Base-by-base conservation (phyloP, 306 rosid species). In the Gillenia trifoliata region DNA sequence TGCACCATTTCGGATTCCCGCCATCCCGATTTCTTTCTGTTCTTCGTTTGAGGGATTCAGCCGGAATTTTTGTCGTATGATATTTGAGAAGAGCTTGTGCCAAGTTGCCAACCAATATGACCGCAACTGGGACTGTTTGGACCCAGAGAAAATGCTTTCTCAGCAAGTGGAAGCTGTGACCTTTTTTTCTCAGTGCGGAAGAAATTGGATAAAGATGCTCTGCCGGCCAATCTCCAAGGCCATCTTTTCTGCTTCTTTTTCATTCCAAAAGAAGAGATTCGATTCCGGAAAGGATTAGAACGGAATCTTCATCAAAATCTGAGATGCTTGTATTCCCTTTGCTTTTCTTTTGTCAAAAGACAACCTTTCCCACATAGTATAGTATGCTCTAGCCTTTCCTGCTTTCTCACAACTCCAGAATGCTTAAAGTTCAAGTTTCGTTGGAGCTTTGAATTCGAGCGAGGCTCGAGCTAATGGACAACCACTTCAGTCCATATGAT, bases 291-390 rank as follows among this genome's bases (percentile, higher is more conserved):
- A 43, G 45, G 28, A 16, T 28, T 33, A 3, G 47, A 20, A 30
- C 47, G 71, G 86, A 85, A 82, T 80, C 78, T 72, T 26, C 45
- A 52, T 74, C 64, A 57, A 63, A 10, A 36, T 43, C 30, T 11
- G 40, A 31, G 38, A 23, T 77, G 76, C 28, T 63, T 41, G 7
- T 23, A 16, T 63, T 63, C 70, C 30, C 28, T 64, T 36, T 8
- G n/a, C 59, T 34, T 74, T 73, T 15, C 61, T 30, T 62, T 30
- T 62, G 29, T 16, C 22, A 62, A 11, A 6, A 62, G 20, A 16
- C n/a, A 43, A n/a, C 34, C 23, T 40, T 72, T 75, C 54, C 23
- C 40, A 11, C 38, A 30, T 17, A 5, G 26, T 71, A 68, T 75
- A 75, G 65, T 33, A 29, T 50, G 63, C 40, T 26, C 4, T 66